A percentile compares a stretch with the other conserved stretches of the same genome.
Conservation (phyloP, 345 rosid genomes). For the Populus alba region DNA sequence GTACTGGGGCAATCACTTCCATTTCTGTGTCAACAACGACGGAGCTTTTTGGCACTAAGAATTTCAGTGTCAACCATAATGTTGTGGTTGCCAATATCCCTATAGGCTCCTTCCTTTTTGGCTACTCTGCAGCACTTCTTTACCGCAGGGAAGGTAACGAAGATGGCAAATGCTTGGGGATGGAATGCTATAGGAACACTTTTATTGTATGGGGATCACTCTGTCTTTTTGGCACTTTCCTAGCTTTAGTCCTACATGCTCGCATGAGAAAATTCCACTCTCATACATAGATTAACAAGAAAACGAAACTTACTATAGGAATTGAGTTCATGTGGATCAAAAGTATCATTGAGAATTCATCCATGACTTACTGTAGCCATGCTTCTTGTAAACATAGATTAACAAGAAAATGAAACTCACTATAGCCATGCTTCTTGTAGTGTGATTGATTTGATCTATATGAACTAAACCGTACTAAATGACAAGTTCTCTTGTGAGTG, state of each 20-base stretch:
- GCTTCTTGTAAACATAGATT: neutral
- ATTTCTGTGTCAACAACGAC: conserved; percentile 64
- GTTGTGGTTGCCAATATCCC: conserved; percentile 76
- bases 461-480: too few species aligned
- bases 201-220: conserved; percentile 71
- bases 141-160: conserved; percentile 43
- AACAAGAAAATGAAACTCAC: too few species aligned
- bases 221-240: conserved; percentile 48
- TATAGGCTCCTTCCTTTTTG: conserved; percentile 70
- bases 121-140: conserved; percentile 61
- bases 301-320: neutral
- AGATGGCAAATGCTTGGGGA: conserved; percentile 61
- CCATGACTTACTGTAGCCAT: too few species aligned
- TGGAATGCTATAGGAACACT: conserved; percentile 56
- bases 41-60: conserved; percentile 69
- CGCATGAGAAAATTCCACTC: conserved; percentile 61
- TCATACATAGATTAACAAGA: neutral
- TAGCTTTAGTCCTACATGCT: conserved; percentile 44
- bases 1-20: conserved; percentile 77
- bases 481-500: too few species aligned
- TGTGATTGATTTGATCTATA: neutral
- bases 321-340: neutral
- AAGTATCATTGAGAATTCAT: neutral
- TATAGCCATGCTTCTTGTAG: neutral
- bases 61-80: conserved; percentile 84